phyloP scores from a whole-genome alignment of 192 early-diverging fungal species.

The Gonapodya sp. region DNA sequence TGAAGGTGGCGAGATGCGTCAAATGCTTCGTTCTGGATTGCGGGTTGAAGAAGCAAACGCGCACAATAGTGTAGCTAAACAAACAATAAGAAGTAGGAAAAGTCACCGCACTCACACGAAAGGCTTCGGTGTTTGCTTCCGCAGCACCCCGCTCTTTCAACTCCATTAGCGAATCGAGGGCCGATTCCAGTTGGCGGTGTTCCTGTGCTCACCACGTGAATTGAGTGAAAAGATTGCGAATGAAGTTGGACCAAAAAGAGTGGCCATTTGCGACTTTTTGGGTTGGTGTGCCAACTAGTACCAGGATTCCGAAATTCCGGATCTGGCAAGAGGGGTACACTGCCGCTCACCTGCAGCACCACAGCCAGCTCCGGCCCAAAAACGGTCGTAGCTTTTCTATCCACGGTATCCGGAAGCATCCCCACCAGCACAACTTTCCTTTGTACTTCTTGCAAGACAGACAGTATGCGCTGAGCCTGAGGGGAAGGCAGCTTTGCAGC shows the following conservation, averaged over 20 bases:
- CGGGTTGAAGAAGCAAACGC: slow-evolving; percentile 4
- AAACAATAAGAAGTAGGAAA: no score
- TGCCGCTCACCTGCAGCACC: slow-evolving; percentile 27
- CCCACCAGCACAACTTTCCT: slow-evolving; percentile 34
- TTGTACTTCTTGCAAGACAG: slow-evolving; percentile 43
- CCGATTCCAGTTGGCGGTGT: slow-evolving; percentile 28
- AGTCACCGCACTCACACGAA: slow-evolving; percentile 15
- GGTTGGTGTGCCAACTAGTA: no score
- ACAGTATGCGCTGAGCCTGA: slow-evolving; percentile 31
- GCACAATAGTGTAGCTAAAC: no score
- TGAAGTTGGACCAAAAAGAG: no score
- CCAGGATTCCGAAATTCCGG: no score
- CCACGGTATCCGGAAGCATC: slow-evolving; percentile 34
- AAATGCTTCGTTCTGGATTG: slow-evolving; percentile 25
- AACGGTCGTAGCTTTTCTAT: slow-evolving; percentile 29
- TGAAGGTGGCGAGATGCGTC: slow-evolving; percentile 27
- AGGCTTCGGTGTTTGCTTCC: slow-evolving; percentile 2
- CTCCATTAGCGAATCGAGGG: slow-evolving; percentile 27
- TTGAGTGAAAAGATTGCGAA: background rate
- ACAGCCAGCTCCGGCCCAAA: slow-evolving; percentile 27
- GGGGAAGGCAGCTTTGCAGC: background rate
- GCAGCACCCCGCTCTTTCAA: slow-evolving; percentile 7
- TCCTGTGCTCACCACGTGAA: slow-evolving; percentile 22
- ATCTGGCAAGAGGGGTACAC: no score
- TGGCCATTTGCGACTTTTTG: no score